Evolutionary conservation across 768 basidiomycete genomes (phyloP).

Genomic region (Psilocybe subaeruginosa): DNA sequence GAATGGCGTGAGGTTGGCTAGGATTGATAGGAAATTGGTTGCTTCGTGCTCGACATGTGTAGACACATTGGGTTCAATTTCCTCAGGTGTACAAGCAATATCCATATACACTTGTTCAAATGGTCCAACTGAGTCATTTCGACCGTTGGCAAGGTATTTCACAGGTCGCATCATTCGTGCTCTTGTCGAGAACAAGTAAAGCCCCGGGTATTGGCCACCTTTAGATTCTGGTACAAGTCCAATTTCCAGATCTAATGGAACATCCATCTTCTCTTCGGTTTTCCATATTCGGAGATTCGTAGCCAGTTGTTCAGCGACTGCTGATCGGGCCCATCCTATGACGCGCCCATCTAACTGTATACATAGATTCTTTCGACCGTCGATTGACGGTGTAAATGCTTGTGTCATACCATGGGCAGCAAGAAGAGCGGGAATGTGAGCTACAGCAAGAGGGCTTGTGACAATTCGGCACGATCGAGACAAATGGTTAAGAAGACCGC

Average conservation of each 20-base stretch:
- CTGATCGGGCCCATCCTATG: slow-evolving; percentile 88
- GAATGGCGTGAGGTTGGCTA: slow-evolving; percentile 98
- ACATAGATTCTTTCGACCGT: slow-evolving; percentile 81
- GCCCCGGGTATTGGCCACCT: slow-evolving; percentile 95
- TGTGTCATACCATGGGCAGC: slow-evolving; percentile 94
- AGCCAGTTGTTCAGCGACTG: slow-evolving; percentile 80
- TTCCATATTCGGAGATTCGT: slow-evolving; percentile 90
- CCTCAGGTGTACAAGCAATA: slow-evolving; percentile 88
- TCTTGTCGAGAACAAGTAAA: slow-evolving; percentile 87
- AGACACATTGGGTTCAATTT: slow-evolving; percentile 75
- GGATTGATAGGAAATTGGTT: slow-evolving; percentile 93
- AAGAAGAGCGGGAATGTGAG: slow-evolving; percentile 83
- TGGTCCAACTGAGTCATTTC: slow-evolving; percentile 88
- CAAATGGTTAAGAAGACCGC: slow-evolving; percentile 96
- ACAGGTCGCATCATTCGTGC: slow-evolving; percentile 99
- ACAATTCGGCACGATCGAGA: slow-evolving; percentile 92
- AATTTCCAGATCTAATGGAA: slow-evolving; percentile 94
- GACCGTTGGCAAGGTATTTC: slow-evolving; percentile 84
- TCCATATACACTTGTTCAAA: slow-evolving; percentile 99
- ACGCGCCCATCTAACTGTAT: slow-evolving; percentile 96
- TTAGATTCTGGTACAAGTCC: slow-evolving; percentile 87
- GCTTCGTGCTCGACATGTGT: slow-evolving; percentile 94
- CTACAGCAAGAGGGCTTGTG: slow-evolving; percentile 72
- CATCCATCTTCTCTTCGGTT: slow-evolving; percentile 78
- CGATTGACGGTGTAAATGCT: slow-evolving; percentile 75